These are phyloP conservation scores for Linnemannia elongata DNA, from an alignment of 192 early-diverging fungal genomes.

Conservation along the genomic window DNA sequence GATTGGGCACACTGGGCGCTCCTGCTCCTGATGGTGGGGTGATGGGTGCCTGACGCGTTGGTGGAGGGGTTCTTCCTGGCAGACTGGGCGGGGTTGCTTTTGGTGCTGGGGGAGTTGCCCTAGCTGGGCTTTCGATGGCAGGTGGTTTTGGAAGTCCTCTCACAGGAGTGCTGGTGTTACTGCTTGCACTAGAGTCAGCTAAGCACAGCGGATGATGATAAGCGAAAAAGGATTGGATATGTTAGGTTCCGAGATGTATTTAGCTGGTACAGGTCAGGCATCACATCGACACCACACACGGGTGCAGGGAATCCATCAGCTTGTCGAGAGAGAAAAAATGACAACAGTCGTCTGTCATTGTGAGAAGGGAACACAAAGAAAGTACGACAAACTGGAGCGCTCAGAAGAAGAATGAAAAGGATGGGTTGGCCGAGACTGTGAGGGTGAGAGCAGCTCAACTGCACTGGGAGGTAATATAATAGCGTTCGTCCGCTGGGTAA, in stretches of 20 bases:
- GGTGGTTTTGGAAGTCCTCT: constrained; percentile 52
- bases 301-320: background rate
- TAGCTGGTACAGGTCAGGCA: background rate
- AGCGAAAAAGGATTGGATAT: background rate
- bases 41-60: constrained; percentile 31
- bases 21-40: constrained; percentile 37
- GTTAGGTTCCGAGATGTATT: background rate
- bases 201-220: background rate
- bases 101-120: constrained; percentile 27
- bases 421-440: constrained; percentile 8
- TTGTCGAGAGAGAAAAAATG: background rate
- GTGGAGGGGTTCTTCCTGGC: constrained; percentile 40
- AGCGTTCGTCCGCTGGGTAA: constrained; percentile 12
- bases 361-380: background rate
- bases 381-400: constrained; percentile 7
- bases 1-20: constrained; percentile 25
- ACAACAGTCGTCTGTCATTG: background rate
- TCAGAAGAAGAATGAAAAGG: background rate
- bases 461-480: constrained; percentile 23
- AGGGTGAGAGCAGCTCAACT: constrained; percentile 38
- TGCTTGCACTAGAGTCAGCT: constrained; percentile 36
- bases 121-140: constrained; percentile 19
- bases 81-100: constrained; percentile 36
- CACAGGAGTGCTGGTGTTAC: constrained; percentile 31
- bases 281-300: background rate